phyloP scores from a whole-genome alignment of 1,284 basidiomycete species.

The Cryptococcus maquisensis region DNA sequence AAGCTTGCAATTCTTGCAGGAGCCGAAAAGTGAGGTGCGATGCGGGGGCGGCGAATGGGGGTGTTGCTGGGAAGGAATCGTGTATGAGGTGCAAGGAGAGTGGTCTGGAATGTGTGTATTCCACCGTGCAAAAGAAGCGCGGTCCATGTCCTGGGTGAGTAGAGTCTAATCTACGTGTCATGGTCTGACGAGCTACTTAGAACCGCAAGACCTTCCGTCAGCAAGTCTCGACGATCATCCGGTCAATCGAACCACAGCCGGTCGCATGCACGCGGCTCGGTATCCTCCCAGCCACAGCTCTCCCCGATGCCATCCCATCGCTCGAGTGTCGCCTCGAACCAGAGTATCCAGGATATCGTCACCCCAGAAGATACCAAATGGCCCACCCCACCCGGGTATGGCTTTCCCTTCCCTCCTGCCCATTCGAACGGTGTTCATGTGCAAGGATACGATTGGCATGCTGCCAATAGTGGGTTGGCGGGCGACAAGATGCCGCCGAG shows the following conservation, averaged over 20 bases:
- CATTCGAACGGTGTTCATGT: not conserved
- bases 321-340: conserved; percentile 13
- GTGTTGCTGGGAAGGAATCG: conserved; percentile 10
- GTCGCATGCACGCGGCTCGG: not conserved
- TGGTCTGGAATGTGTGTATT: conserved; percentile 39
- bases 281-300: not conserved
- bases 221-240: conserved; percentile 11
- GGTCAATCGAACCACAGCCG: conserved; percentile 1
- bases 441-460: not conserved
- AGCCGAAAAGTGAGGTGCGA: conserved; percentile 44
- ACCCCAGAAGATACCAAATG: not conserved
- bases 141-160: conserved; percentile 40
- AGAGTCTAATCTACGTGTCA: not conserved
- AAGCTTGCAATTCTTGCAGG: conserved; percentile 46
- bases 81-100: conserved; percentile 42
- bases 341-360: not conserved
- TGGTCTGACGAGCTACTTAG: conserved; percentile 2
- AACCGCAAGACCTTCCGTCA: conserved; percentile 13
- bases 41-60: conserved; percentile 31
- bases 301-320: conserved; percentile 12
- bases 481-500: not conserved
- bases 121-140: conserved; percentile 43
- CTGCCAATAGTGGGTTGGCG: not conserved
- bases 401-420: not conserved
- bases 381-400: not conserved